Evolutionary conservation across 805 yeast genomes (phyloP).

Genomic region (Saccharomycopsis malanga): DNA sequence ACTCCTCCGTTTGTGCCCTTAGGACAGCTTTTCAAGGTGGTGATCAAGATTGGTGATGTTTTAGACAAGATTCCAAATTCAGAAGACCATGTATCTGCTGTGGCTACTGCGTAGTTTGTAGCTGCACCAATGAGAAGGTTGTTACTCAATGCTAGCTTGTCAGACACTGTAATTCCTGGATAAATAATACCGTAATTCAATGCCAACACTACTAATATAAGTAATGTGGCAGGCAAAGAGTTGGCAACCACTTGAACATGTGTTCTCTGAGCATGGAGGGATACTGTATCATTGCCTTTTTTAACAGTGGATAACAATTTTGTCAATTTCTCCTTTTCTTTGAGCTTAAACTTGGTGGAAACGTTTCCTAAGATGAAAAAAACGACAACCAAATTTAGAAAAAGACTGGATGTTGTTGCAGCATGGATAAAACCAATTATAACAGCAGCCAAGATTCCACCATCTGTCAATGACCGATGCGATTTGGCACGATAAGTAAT

Average conservation of each 20-base stretch:
- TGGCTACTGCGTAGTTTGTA: conserved; percentile 37
- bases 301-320: conserved; percentile 24
- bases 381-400: conserved; percentile 29
- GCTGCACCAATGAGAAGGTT: conserved; percentile 26
- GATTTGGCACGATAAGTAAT: conserved; percentile 26
- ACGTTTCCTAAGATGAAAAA: conserved; percentile 35
- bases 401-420: conserved; percentile 31
- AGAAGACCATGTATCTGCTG: conserved; percentile 42
- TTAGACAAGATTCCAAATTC: conserved; percentile 39
- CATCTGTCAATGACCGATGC: conserved; percentile 32
- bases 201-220: conserved; percentile 27
- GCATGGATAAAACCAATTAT: conserved; percentile 36
- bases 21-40: conserved; percentile 35
- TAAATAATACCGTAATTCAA: conserved; percentile 9
- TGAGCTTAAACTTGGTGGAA: conserved; percentile 35
- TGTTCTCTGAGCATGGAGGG: conserved; percentile 29
- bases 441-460: conserved; percentile 33
- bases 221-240: conserved; percentile 32
- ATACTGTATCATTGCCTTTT: conserved; percentile 19
- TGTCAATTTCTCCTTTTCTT: conserved; percentile 30
- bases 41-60: conserved; percentile 33
- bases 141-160: not conserved
- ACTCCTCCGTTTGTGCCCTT: conserved; percentile 44
- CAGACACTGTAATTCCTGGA: not conserved
- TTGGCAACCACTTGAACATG: conserved; percentile 37